Percentiles rank a stretch among this genome's conserved stretches.
These are phyloP conservation scores for Acanthamoeba polyphaga DNA, from an alignment of 208 protist species.

Conservation along the genomic window DNA sequence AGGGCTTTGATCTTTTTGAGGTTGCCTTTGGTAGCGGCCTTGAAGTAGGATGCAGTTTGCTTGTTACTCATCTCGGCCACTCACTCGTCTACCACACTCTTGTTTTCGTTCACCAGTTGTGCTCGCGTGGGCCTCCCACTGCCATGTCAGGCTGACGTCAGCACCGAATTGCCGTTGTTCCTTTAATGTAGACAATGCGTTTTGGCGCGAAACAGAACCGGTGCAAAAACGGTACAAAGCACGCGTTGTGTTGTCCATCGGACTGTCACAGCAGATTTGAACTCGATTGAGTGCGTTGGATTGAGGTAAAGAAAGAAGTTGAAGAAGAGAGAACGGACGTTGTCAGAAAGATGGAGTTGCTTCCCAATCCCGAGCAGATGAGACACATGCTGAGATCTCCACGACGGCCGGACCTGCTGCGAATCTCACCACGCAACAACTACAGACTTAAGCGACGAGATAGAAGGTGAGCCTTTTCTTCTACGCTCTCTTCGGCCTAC, in stretches of 20 bases:
- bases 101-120: too few relatives aligned
- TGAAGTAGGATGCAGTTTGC: conserved; percentile 1
- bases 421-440: conserved; percentile 8
- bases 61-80: background rate
- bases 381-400: background rate
- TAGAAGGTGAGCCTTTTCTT: background rate
- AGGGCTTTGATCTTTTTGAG: conserved; percentile 46
- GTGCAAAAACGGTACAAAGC: background rate
- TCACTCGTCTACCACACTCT: background rate
- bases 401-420: background rate
- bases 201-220: background rate
- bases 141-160: too few relatives aligned
- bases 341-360: background rate
- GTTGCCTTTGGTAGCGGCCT: conserved; percentile 47
- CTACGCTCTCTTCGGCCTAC: background rate
- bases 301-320: too few relatives aligned
- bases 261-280: background rate
- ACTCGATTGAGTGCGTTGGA: too few relatives aligned
- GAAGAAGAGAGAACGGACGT: background rate
- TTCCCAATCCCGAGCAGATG: conserved; percentile 13
- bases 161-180: too few relatives aligned
- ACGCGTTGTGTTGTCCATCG: background rate
- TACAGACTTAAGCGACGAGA: conserved; percentile 23
- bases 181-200: too few relatives aligned
- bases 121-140: too few relatives aligned